A percentile compares a stretch with the other conserved stretches of the same genome.
Conservation (phyloP, 2,329 filamentous ascomycete species). For the Colletotrichum sp. region DNA sequence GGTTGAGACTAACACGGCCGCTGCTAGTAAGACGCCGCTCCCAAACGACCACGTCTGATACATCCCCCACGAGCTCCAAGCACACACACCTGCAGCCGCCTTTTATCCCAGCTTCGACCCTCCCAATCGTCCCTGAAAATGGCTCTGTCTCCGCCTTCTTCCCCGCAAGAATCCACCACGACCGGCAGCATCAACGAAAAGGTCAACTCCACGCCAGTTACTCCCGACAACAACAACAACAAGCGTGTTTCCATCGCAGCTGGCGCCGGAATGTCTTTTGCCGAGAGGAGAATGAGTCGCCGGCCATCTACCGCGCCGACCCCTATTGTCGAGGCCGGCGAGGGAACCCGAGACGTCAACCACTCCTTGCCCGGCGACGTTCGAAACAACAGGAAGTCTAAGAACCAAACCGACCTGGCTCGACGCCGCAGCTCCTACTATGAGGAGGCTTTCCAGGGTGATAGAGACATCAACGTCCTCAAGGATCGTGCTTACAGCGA, state of each 20-base stretch:
- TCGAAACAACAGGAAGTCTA: slow-evolving; percentile 32
- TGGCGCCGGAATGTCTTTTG: slow-evolving; percentile 27
- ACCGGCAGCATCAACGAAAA: slow-evolving; percentile 1
- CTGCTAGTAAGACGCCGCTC: slow-evolving; percentile 11
- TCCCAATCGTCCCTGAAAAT: neutral
- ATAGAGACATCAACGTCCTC: slow-evolving; percentile 34
- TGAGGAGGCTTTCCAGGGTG: slow-evolving; percentile 47
- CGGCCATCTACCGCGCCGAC: slow-evolving; percentile 24
- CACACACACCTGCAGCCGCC: neutral
- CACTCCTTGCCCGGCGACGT: slow-evolving; percentile 44
- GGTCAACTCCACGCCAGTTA: neutral
- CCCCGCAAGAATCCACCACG: neutral
- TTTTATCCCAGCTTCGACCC: slow-evolving; percentile 12
- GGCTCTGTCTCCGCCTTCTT: slow-evolving; percentile 14
- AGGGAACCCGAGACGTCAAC: slow-evolving; percentile 41
- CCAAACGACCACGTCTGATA: slow-evolving; percentile 2
- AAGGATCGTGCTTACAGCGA: slow-evolving; percentile 56
- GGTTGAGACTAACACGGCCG: slow-evolving; percentile 12
- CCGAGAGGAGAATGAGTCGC: slow-evolving; percentile 33
- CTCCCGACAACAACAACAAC: slow-evolving; percentile 14
- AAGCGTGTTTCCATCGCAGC: slow-evolving; percentile 1
- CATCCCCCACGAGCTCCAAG: neutral
- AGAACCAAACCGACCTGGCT: slow-evolving; percentile 34
- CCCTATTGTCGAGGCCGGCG: slow-evolving; percentile 38
- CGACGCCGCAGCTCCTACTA: slow-evolving; percentile 49